phyloP scores from a whole-genome alignment of 140 eudicot species.

The Flaveria floridana region DNA sequence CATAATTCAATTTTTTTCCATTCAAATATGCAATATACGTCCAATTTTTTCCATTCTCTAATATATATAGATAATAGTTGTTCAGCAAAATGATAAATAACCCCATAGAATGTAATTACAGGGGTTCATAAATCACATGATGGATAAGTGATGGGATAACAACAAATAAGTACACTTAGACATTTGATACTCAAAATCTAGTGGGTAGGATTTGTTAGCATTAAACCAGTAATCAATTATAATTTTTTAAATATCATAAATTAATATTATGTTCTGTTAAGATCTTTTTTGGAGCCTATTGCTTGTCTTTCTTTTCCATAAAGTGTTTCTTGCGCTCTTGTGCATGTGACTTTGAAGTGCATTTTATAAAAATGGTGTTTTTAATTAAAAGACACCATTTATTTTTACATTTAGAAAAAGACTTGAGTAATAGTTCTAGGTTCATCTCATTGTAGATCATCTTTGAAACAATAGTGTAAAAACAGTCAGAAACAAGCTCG shows the following conservation, averaged over 20 bases:
- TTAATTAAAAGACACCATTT: no score
- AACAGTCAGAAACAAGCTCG: no score
- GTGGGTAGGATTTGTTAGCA: conserved; percentile 8
- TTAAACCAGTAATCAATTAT: neutral
- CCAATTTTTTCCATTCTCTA: no score
- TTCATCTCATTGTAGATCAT: no score
- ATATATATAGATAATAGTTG: neutral
- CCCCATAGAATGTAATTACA: neutral
- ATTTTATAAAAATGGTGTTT: no score
- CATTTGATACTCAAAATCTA: neutral
- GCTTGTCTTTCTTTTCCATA: neutral
- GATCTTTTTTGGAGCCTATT: neutral
- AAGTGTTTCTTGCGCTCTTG: neutral
- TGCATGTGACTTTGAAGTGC: neutral
- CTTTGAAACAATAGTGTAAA: no score
- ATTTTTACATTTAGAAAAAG: neutral
- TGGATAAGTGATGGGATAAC: neutral
- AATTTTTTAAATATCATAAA: neutral
- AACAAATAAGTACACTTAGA: neutral
- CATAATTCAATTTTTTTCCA: no score
- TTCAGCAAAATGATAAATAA: neutral
- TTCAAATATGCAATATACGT: no score
- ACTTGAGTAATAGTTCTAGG: neutral
- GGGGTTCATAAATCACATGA: neutral
- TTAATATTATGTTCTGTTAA: neutral